phyloP scores from a whole-genome alignment of 768 basidiomycete species.

The Rhizopogon sp. region DNA sequence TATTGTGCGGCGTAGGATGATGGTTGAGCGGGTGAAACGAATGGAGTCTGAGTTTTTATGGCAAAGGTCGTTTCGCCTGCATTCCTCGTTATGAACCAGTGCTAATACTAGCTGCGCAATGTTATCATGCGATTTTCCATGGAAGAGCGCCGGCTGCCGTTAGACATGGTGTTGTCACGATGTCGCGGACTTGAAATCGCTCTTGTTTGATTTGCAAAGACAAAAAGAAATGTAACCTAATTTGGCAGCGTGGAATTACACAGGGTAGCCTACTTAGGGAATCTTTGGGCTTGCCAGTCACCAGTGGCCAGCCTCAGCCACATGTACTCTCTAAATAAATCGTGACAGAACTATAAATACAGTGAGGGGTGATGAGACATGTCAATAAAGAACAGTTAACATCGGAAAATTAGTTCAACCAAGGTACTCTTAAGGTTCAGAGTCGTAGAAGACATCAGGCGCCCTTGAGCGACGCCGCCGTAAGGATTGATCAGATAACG shows the following conservation, averaged over 20 bases:
- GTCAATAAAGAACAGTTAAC: not conserved
- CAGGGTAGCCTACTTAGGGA: constrained; percentile 11
- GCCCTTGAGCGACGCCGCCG: constrained; percentile 44
- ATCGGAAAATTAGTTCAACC: not conserved
- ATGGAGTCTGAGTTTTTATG: not conserved
- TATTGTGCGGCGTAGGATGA: constrained; percentile 16
- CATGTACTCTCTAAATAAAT: constrained; percentile 4
- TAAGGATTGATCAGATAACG: constrained; percentile 27
- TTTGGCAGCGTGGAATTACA: constrained; percentile 2
- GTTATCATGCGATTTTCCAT: constrained; percentile 11
- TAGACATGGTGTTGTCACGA: not conserved
- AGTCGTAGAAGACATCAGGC: constrained; percentile 24
- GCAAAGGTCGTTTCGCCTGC: not conserved
- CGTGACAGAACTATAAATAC: constrained; percentile 18
- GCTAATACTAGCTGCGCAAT: constrained; percentile 7
- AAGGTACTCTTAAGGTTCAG: constrained; percentile 19
- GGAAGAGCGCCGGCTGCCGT: constrained; percentile 10
- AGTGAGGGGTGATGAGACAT: not conserved
- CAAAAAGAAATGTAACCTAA: constrained; percentile 1
- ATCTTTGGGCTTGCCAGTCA: too few relatives aligned
- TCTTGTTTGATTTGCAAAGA: not conserved
- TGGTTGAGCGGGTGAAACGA: not conserved
- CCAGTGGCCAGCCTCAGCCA: not conserved
- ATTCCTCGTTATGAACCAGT: not conserved
- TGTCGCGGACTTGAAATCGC: constrained; percentile 1